These are phyloP conservation scores for Populus simonii DNA, from an alignment of 345 rosid species.

Conservation along the genomic window DNA sequence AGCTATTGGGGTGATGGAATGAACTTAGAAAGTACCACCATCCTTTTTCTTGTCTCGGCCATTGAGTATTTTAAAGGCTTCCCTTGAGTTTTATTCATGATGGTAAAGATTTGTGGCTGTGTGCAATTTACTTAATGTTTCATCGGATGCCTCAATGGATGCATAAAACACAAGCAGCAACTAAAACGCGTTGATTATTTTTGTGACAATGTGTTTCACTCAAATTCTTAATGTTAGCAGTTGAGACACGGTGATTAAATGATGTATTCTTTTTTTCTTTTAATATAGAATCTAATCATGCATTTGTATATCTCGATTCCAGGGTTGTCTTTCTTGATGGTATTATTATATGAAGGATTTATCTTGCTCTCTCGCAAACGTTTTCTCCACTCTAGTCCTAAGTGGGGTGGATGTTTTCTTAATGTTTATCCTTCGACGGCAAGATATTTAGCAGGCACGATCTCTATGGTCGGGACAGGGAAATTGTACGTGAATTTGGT, in stretches of 20 bases:
- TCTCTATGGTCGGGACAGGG: neutral
- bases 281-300: neutral
- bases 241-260: neutral
- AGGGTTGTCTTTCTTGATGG: neutral
- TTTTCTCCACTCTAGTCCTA: neutral
- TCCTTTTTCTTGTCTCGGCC: neutral
- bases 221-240: neutral
- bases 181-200: neutral
- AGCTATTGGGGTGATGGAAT: neutral
- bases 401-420: neutral
- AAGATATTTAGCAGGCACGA: neutral
- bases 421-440: neutral
- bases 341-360: neutral
- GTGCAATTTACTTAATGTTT: neutral
- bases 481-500: neutral
- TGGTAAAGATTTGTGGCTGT: neutral
- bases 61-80: neutral
- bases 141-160: constrained; percentile 1
- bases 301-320: neutral
- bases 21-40: neutral
- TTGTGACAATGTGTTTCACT: neutral
- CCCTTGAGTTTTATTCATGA: neutral
- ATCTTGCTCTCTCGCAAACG: too few species aligned
- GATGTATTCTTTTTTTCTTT: neutral
- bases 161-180: neutral